These are phyloP conservation scores for Endogone sp. DNA, from an alignment of 192 early-diverging fungal genomes.

Conservation along the genomic window DNA sequence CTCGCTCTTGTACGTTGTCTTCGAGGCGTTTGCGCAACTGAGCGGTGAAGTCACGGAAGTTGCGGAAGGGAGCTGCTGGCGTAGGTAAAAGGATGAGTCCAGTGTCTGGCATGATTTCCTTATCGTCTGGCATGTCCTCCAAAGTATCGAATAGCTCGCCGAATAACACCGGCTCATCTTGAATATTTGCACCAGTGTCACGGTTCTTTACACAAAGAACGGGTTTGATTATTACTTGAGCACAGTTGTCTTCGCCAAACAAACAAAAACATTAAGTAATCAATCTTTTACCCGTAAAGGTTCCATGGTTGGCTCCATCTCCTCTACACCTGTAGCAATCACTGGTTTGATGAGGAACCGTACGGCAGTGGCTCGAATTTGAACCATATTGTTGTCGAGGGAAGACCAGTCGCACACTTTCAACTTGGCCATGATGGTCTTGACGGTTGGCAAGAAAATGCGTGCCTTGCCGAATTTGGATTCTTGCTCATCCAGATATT, in stretches of 20 bases:
- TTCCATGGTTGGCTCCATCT: not conserved
- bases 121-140: not conserved
- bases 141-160: not conserved
- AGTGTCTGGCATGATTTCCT: slow-evolving; percentile 3
- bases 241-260: not conserved
- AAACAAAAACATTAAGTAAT: not conserved
- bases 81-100: slow-evolving; percentile 1
- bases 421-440: not conserved
- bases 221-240: not conserved
- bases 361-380: not conserved
- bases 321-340: not conserved
- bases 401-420: not conserved
- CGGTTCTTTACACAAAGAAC: not conserved
- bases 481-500: not conserved
- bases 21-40: not conserved
- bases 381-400: not conserved
- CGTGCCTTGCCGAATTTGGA: not conserved
- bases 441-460: not conserved
- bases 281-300: not conserved
- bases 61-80: not conserved
- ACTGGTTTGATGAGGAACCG: not conserved
- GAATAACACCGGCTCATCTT: not conserved
- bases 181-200: not conserved
- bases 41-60: not conserved
- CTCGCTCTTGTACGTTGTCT: slow-evolving; percentile 2